Evolutionary conservation across 1,284 basidiomycete genomes (phyloP).

Genomic region (Puccinia novopanici): DNA sequence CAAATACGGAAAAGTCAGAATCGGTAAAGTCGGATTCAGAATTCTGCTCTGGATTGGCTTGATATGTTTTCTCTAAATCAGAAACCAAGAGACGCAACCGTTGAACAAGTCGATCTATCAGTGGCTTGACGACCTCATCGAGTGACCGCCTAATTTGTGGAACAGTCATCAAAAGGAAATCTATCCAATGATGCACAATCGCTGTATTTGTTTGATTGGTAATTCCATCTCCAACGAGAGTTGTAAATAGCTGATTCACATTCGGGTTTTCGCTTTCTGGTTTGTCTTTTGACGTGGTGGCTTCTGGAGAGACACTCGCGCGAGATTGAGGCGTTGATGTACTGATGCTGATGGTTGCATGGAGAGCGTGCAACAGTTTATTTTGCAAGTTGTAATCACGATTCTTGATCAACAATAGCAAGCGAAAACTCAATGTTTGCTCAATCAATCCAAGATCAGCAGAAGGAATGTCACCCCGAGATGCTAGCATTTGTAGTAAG

Average conservation of each 20-base stretch:
- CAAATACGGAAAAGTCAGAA: constrained; percentile 77
- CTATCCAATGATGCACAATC: constrained; percentile 90
- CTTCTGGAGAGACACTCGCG: constrained; percentile 33
- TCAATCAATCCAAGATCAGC: constrained; percentile 69
- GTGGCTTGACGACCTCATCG: constrained; percentile 70
- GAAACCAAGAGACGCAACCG: constrained; percentile 69
- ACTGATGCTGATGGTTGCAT: constrained; percentile 72
- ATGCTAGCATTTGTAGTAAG: constrained; percentile 75
- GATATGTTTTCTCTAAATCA: constrained; percentile 62
- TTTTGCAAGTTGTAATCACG: constrained; percentile 79
- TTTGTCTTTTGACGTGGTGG: constrained; percentile 8
- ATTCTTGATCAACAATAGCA: constrained; percentile 73
- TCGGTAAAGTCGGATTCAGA: constrained; percentile 66
- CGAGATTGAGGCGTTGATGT: constrained; percentile 51
- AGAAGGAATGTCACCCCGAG: constrained; percentile 73
- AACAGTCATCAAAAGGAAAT: constrained; percentile 88
- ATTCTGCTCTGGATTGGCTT: constrained; percentile 57
- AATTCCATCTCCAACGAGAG: constrained; percentile 79
- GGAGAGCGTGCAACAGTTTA: constrained; percentile 86
- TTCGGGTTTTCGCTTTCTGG: constrained; percentile 10
- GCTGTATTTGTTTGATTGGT: constrained; percentile 70
- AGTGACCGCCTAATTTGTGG: constrained; percentile 76
- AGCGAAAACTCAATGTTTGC: constrained; percentile 70
- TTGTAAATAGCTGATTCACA: constrained; percentile 67
- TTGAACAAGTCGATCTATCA: constrained; percentile 77